Conservation (phyloP, 1,139 yeast genomes). For the Geotrichum candidum region DNA sequence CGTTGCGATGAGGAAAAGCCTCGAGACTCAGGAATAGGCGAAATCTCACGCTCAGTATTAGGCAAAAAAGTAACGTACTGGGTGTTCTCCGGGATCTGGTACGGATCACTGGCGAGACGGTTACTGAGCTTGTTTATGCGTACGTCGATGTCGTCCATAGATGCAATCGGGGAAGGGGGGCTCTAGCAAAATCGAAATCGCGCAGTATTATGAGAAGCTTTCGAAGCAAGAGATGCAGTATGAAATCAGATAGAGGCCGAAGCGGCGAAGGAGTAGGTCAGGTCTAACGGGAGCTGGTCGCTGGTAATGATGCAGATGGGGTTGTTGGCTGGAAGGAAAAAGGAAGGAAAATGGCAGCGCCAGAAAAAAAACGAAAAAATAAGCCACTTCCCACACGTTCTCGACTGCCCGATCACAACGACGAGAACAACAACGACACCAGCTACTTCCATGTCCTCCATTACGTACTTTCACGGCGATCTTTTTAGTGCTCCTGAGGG, state of each 20-base stretch:
- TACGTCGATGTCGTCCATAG: conserved; percentile 18
- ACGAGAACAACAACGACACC: neutral
- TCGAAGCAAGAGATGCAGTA: neutral
- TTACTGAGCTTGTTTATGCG: conserved; percentile 16
- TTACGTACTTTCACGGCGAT: conserved; percentile 57
- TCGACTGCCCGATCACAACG: neutral
- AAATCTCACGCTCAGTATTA: conserved; percentile 11
- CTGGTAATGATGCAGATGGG: neutral
- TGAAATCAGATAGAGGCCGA: neutral
- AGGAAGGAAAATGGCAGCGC: neutral
- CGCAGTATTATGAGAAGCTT: neutral
- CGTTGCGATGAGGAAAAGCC: neutral
- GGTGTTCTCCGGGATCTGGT: conserved; percentile 16
- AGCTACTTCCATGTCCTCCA: conserved; percentile 14
- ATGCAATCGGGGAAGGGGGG: neutral
- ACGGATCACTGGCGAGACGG: conserved; percentile 16
- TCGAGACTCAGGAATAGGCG: conserved; percentile 14
- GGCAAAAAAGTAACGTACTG: conserved; percentile 18
- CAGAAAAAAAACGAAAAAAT: neutral
- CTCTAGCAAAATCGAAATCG: neutral
- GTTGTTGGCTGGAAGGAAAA: neutral
- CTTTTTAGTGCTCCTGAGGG: conserved; percentile 42
- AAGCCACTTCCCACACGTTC: neutral
- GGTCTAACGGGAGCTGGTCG: neutral
- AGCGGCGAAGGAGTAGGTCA: neutral